Evolutionary conservation across 116 monocot species (phyloP).

Genomic region (Phalaenopsis hybrid): DNA sequence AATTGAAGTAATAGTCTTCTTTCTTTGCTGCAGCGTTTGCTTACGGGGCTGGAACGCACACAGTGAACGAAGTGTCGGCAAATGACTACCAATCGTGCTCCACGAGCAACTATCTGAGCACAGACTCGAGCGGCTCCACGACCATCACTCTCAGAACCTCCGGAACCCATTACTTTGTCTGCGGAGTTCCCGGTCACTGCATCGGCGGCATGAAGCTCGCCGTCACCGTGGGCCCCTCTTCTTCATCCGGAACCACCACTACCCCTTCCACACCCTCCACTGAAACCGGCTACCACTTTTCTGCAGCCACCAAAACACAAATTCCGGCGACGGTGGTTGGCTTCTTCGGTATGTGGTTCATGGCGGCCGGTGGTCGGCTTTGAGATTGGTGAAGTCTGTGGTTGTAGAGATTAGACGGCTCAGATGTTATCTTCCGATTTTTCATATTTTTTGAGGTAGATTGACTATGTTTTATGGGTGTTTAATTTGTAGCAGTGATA

Average conservation of each 20-base stretch:
- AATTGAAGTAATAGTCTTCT: too few species aligned
- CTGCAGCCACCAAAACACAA: not conserved
- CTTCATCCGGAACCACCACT: slow-evolving; percentile 10
- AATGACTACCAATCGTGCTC: slow-evolving; percentile 52
- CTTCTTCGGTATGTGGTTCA: not conserved
- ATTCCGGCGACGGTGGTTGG: slow-evolving; percentile 8
- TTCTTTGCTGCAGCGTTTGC: slow-evolving; percentile 29
- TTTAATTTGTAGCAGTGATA: not conserved
- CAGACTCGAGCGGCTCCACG: slow-evolving; percentile 48
- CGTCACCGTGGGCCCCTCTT: slow-evolving; percentile 20
- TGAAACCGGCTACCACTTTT: not conserved
- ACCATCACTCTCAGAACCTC: slow-evolving; percentile 38
- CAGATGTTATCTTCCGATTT: too few species aligned
- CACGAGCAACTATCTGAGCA: slow-evolving; percentile 30
- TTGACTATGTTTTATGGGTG: not conserved
- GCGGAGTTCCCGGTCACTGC: slow-evolving; percentile 56
- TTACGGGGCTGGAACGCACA: slow-evolving; percentile 33
- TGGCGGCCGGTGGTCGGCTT: not conserved
- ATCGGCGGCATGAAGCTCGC: slow-evolving; percentile 70
- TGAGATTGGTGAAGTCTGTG: slow-evolving; percentile 6
- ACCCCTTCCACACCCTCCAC: slow-evolving; percentile 9
- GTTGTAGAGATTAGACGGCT: slow-evolving; percentile 22
- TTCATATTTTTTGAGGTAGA: too few species aligned
- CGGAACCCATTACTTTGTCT: slow-evolving; percentile 55
- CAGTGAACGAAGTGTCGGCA: slow-evolving; percentile 46